phyloP scores from a whole-genome alignment of 352 stramenopile genomes.

The Phytophthora palmivora region DNA sequence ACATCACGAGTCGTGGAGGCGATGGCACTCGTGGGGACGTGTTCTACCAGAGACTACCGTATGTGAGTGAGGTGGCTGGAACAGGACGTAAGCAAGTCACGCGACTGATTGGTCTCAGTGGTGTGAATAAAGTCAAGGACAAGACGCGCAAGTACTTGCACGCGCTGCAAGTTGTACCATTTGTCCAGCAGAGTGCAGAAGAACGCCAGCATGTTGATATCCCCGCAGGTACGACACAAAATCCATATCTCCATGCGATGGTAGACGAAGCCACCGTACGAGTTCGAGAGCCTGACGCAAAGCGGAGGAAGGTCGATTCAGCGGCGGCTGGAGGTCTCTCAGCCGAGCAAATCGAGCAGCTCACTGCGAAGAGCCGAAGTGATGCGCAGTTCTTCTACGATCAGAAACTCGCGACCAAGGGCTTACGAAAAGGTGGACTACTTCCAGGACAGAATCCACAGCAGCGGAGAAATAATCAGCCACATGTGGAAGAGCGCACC shows the following conservation, averaged over 20 bases:
- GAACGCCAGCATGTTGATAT: slow-evolving; percentile 57
- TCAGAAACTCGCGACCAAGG: slow-evolving; percentile 59
- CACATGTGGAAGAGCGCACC: slow-evolving; percentile 56
- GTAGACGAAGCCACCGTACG: slow-evolving; percentile 28
- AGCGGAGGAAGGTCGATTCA: slow-evolving; percentile 49
- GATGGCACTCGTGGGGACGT: slow-evolving; percentile 43
- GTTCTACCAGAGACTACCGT: slow-evolving; percentile 84
- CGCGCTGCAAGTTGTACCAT: slow-evolving; percentile 67
- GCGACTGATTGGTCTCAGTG: slow-evolving; percentile 73
- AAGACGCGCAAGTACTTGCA: slow-evolving; percentile 86
- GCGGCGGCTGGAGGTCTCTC: slow-evolving; percentile 47
- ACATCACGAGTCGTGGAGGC: slow-evolving; percentile 67
- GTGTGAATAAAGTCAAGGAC: slow-evolving; percentile 66
- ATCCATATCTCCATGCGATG: slow-evolving; percentile 60
- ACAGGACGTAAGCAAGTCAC: slow-evolving; percentile 68
- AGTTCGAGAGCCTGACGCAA: slow-evolving; percentile 37
- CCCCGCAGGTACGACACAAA: slow-evolving; percentile 74
- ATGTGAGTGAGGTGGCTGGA: slow-evolving; percentile 63
- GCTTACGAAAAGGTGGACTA: slow-evolving; percentile 55
- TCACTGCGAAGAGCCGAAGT: slow-evolving; percentile 54
- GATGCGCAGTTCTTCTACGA: slow-evolving; percentile 83
- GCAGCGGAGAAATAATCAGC: slow-evolving; percentile 34
- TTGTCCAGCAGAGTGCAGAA: slow-evolving; percentile 35
- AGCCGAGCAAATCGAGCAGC: slow-evolving; percentile 66
- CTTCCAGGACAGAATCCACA: slow-evolving; percentile 32